Evolutionary conservation across 345 rosid genomes (phyloP).

Genomic region (Heritiera littoralis): DNA sequence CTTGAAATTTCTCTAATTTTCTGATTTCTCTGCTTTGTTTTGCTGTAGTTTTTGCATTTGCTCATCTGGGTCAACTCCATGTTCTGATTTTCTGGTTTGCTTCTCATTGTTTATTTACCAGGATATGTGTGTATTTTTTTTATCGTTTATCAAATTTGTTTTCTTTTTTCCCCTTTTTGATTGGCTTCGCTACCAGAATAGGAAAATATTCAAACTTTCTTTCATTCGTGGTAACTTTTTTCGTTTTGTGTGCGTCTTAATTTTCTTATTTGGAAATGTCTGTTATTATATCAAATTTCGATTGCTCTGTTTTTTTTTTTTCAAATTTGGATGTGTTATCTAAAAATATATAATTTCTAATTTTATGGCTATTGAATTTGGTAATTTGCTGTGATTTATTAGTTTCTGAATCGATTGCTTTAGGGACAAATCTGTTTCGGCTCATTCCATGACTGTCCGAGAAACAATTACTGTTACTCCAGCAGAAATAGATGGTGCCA

Average conservation of each 20-base stretch:
- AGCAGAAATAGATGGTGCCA: constrained; percentile 64
- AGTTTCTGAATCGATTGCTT: constrained; percentile 39
- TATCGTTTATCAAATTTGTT: not conserved
- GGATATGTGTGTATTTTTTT: not conserved
- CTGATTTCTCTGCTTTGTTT: not conserved
- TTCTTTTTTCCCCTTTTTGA: not conserved
- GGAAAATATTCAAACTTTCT: not conserved
- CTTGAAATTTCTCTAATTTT: not conserved
- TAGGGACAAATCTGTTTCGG: constrained; percentile 82
- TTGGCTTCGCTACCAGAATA: not conserved
- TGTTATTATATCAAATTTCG: not conserved
- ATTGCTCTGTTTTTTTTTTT: not conserved
- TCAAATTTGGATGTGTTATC: constrained; percentile 15
- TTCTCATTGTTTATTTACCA: not conserved
- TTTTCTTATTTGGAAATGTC: constrained; percentile 7
- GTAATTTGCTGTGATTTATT: constrained; percentile 25
- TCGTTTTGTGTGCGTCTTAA: not conserved
- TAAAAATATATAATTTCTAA: not conserved
- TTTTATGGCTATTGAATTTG: constrained; percentile 7
- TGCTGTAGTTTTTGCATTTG: not conserved
- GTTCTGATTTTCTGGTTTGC: not conserved
- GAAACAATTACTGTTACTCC: constrained; percentile 83
- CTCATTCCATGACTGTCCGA: constrained; percentile 75
- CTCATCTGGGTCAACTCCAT: constrained; percentile 8
- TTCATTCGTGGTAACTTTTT: not conserved